Evolutionary conservation across 192 early-diverging fungal species (phyloP), one percentile per base, ranked within the genome.

Genomic region (Spizellomyces sp.): DNA sequence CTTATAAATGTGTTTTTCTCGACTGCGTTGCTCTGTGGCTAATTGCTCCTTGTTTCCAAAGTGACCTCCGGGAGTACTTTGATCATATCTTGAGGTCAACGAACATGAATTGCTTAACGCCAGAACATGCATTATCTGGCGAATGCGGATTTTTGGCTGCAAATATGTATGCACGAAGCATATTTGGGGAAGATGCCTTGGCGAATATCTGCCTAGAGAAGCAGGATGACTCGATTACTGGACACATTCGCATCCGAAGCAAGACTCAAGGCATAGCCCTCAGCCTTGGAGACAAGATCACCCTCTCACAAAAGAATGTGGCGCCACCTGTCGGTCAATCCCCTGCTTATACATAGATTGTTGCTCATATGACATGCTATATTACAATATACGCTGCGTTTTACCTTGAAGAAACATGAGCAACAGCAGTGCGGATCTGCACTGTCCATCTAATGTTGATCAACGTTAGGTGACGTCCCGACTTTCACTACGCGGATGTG

Each of bases 251-350:
- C 50, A 99, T 99, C 75, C 87, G 98, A 15, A 92, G 90, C 69
- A 99, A 99, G 86, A 98, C 96, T 6, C 98, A 98, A 85, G 98
- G 98, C 43, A 96, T 99, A 80, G 98, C 98, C 9, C 86, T 99
- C 57, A 90, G 89, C 69, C 79, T 99, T 46, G 97, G 96, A 50
- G 84, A 88, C 73, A 87, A 85, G 75, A 65, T 72, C 27, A 72
- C 70, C 6, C 27, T 72, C 9, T 65, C 44, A 17, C 70, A 72
- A 44, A 36, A 36, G 27, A 72, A 72, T 50, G 59, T 41, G 17
- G 59, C 22, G 17, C 15, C 12, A 4, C 50, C 50, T n/a, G 50
- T 54, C 14, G 50, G 14, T 19, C 50, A 54, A n/a, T 54, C 50
- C 12, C 14, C 50, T 54, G 50, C 17, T n/a, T 54, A 12, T 54